Conservation (phyloP, 2,329 filamentous ascomycete species). For the Metarhizium rileyi region DNA sequence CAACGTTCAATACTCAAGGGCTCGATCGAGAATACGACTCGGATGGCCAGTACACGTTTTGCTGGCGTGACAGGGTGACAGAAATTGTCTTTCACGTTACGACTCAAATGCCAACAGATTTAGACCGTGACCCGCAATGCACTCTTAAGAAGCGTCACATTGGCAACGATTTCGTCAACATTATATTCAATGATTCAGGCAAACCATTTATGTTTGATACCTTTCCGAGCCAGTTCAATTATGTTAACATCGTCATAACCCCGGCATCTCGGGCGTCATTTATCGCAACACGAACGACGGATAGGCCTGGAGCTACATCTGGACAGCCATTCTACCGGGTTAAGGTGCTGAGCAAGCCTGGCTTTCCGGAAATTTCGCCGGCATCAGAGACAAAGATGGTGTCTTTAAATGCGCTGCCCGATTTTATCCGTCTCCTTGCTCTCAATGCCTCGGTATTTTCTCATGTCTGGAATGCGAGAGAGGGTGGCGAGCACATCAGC, state of each 20-base stretch:
- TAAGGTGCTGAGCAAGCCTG: conserved; percentile 76
- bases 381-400: conserved; percentile 85
- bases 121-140: conserved; percentile 64
- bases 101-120: conserved; percentile 92
- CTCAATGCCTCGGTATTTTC: conserved; percentile 92
- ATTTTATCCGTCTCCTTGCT: conserved; percentile 79
- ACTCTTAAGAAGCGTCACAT: conserved; percentile 89
- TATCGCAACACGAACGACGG: conserved; percentile 47
- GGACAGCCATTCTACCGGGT: conserved; percentile 68
- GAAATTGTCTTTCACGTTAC: conserved; percentile 94
- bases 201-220: conserved; percentile 80
- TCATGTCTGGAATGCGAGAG: conserved; percentile 72
- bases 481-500: conserved; percentile 73
- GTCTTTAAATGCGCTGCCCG: conserved; percentile 68
- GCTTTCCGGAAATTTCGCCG: conserved; percentile 85
- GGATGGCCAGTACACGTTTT: conserved; percentile 83
- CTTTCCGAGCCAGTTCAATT: conserved; percentile 92
- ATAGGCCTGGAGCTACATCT: conserved; percentile 13
- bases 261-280: conserved; percentile 75
- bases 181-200: conserved; percentile 97
- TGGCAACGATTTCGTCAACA: conserved; percentile 96
- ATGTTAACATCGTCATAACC: conserved; percentile 91
- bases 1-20: conserved; percentile 87
- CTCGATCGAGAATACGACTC: conserved; percentile 67
- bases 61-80: conserved; percentile 89